These are phyloP conservation scores for Candida fluviatilis DNA, from an alignment of 805 yeast genomes.

Conservation along the genomic window DNA sequence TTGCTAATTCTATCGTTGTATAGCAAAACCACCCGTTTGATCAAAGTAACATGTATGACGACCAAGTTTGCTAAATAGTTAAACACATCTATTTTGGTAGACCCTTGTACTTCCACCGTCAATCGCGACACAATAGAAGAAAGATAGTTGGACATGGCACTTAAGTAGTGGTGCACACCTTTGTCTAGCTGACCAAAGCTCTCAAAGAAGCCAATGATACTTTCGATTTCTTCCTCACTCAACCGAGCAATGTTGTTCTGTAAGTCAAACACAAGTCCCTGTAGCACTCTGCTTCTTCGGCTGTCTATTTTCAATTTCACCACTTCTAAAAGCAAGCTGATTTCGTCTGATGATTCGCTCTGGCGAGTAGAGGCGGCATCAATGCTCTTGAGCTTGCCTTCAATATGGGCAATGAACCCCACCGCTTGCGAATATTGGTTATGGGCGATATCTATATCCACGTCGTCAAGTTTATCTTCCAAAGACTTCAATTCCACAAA, in stretches of 20 bases:
- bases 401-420: conserved; percentile 36
- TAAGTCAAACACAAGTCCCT: conserved; percentile 34
- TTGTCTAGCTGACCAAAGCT: conserved; percentile 32
- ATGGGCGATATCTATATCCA: conserved; percentile 65
- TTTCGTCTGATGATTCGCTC: conserved; percentile 14
- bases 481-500: conserved; percentile 47
- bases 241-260: conserved; percentile 29
- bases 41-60: conserved; percentile 35
- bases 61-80: conserved; percentile 38
- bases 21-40: conserved; percentile 53
- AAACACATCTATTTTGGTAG: conserved; percentile 39
- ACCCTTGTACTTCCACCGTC: conserved; percentile 38
- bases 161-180: conserved; percentile 31
- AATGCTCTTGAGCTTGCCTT: conserved; percentile 23
- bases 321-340: conserved; percentile 34
- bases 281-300: conserved; percentile 34
- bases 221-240: conserved; percentile 25
- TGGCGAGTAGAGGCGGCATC: conserved; percentile 17
- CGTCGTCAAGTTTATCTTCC: conserved; percentile 63
- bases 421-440: conserved; percentile 47
- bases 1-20: conserved; percentile 50
- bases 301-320: conserved; percentile 36
- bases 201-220: conserved; percentile 32
- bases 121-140: conserved; percentile 28
- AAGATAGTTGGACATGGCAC: conserved; percentile 30